Percentiles rank a stretch among this genome's conserved stretches.
Evolutionary conservation across 371 early-diverging fungal genomes (phyloP).

Genomic region (Neoconidiobolus thromboides): DNA sequence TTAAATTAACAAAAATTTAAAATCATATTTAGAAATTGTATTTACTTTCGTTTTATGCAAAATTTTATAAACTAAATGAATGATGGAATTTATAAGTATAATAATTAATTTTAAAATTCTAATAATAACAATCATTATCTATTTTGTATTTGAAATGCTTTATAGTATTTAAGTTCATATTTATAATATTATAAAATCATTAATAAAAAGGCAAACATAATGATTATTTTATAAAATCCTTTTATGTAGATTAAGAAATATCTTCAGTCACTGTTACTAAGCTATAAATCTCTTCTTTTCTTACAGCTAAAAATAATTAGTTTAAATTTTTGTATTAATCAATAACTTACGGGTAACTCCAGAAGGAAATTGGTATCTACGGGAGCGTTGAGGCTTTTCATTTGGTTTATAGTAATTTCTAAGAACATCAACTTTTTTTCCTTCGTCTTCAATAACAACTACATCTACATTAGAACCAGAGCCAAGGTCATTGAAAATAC

Average conservation of each 20-base stretch:
- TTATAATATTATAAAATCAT: no score
- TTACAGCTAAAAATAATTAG: neutral
- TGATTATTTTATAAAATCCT: no score
- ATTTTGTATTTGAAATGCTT: no score
- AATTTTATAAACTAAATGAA: no score
- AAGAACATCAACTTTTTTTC: slow-evolving; percentile 32
- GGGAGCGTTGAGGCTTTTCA: slow-evolving; percentile 69
- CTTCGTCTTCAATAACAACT: slow-evolving; percentile 64
- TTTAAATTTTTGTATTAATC: neutral
- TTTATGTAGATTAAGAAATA: neutral
- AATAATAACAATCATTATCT: no score
- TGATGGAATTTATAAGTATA: no score
- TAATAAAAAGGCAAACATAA: no score
- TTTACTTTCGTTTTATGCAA: no score
- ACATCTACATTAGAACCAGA: slow-evolving; percentile 98
- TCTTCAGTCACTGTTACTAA: slow-evolving; percentile 7
- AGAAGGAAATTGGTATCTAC: slow-evolving; percentile 30
- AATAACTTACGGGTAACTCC: slow-evolving; percentile 11
- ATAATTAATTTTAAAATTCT: no score
- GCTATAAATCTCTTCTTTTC: slow-evolving; percentile 2
- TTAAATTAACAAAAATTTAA: no score
- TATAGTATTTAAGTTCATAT: no score
- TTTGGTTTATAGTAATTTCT: slow-evolving; percentile 78
- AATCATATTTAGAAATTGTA: no score
- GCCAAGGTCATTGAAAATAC: slow-evolving; percentile 98